These are phyloP conservation scores for Acer negundo DNA, from an alignment of 345 rosid genomes.

Conservation along the genomic window DNA sequence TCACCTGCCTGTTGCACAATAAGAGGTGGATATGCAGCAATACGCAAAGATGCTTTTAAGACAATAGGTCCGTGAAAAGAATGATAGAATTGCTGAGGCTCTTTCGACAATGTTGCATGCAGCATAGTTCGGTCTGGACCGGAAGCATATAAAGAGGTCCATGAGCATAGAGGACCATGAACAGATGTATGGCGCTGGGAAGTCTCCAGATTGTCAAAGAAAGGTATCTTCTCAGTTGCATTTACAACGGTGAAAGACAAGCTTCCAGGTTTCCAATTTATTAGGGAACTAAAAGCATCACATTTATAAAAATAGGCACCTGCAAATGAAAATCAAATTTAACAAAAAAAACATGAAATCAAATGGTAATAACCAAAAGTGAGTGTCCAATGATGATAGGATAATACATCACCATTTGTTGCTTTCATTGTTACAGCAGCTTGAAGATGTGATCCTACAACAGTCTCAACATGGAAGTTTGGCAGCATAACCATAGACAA, in stretches of 20 bases:
- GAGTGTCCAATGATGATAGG: conserved; percentile 22
- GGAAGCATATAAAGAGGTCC: conserved; percentile 64
- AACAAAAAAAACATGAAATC: conserved; percentile 24
- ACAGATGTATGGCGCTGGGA: conserved; percentile 30
- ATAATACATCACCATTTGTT: conserved; percentile 55
- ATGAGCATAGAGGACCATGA: conserved; percentile 75
- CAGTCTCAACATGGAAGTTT: conserved; percentile 79
- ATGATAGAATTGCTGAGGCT: conserved; percentile 51
- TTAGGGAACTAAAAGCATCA: conserved; percentile 69
- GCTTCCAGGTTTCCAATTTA: conserved; percentile 79
- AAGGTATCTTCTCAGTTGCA: conserved; percentile 45
- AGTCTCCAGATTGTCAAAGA: conserved; percentile 34
- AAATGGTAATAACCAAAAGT: conserved; percentile 26
- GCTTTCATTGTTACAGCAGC: conserved; percentile 87
- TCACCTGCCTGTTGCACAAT: conserved; percentile 63
- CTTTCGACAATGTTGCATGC: conserved; percentile 76
- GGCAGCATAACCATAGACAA: conserved; percentile 78
- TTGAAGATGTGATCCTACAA: conserved; percentile 74
- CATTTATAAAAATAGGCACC: conserved; percentile 74
- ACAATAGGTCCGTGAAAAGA: conserved; percentile 51
- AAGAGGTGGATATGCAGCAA: conserved; percentile 83
- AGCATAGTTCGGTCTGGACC: conserved; percentile 73
- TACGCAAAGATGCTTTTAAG: conserved; percentile 67
- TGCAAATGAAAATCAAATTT: conserved; percentile 41
- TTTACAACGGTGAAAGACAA: conserved; percentile 65